Base-by-base conservation (phyloP, 176 grass and related monocot species). In the Lolium multiflorum region DNA sequence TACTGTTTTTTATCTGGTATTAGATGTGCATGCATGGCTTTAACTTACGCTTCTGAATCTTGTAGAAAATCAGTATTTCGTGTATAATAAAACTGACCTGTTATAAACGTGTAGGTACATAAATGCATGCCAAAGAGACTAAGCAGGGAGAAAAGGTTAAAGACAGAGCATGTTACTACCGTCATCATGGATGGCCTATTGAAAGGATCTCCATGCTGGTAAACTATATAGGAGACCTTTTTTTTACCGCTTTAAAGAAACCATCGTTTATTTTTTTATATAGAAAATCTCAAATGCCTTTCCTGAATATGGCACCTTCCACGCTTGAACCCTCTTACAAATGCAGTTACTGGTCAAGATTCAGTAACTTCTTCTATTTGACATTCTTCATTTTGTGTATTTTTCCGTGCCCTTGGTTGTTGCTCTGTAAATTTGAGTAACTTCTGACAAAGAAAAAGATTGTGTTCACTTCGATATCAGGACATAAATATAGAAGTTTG, bases 1-100 rank as follows among this genome's bases (percentile, higher is more conserved):
- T 74, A 88, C 81, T 87, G 84, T 89, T 81, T 92, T 98, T 79
- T 98, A 95, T 91, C 86, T 92, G 96, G 96, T 93, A 89, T 78
- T 70, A 41, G 48, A 74, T 87, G 49, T 55, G 44, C 64, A 74
- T 10, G 5, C 15, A 35, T 31, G 65, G 25, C 3, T 54, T 78
- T 12, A 73, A 60, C 13, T 52, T 80, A 73, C 35, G n/a, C 26
- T 44, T 20, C 22, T 69, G 25, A 82, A 48, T 85, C 35, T 89
- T 74, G 28, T 66, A 56, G 57, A 62, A 14, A 74, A 11, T 52
- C 4, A 54, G 28, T 60, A 43, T 86, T 39, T 69, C 48, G 7
- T 56, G 31, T 70, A 25, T 73, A 52, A 57, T 77, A 43, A 21
- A 78, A 21, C 48, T 73, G 68, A 59, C 46, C 35, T 85, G 31